These are phyloP conservation scores for Prasinococcaceae sp. DNA, from an alignment of 139 green algal genomes.

Conservation along the genomic window DNA sequence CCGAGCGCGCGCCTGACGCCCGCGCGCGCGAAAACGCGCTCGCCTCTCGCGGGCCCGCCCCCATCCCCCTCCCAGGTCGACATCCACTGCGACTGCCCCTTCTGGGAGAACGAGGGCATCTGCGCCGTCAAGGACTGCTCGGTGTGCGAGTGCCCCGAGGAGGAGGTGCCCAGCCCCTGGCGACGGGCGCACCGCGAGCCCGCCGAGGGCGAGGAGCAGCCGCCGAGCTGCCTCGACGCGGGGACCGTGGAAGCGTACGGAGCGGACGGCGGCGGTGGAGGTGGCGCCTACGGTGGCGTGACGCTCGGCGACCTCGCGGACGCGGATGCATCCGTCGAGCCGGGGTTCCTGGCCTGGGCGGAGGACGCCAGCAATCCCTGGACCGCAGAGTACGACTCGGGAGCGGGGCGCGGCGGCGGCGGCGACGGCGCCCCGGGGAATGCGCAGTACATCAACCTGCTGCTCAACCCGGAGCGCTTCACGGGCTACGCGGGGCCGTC, in stretches of 20 bases:
- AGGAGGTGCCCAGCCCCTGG: constrained; percentile 64
- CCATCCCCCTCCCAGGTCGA: constrained; percentile 56
- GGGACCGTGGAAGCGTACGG: constrained; percentile 18
- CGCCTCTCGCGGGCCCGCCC: too few relatives aligned
- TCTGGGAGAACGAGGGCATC: constrained; percentile 92
- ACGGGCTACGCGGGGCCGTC: constrained; percentile 81
- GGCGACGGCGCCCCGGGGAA: constrained; percentile 24
- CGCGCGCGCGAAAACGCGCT: too few relatives aligned
- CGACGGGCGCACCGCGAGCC: background rate
- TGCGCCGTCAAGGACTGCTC: constrained; percentile 61
- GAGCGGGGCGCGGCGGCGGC: background rate
- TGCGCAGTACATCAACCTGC: constrained; percentile 86
- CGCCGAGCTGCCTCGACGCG: constrained; percentile 3
- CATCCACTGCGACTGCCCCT: constrained; percentile 80
- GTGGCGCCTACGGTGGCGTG: too few relatives aligned
- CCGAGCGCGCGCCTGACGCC: too few relatives aligned
- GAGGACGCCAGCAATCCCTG: constrained; percentile 72
- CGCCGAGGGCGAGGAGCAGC: constrained; percentile 31
- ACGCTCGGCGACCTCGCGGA: background rate
- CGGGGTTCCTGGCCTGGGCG: constrained; percentile 4
- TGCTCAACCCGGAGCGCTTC: constrained; percentile 82
- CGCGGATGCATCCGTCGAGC: constrained; percentile 7
- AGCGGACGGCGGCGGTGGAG: too few relatives aligned
- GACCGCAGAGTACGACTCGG: constrained; percentile 61
- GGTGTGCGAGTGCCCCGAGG: constrained; percentile 68